Percentiles rank a stretch among this genome's conserved stretches.
These are phyloP conservation scores for Lentinula detonsa DNA, from an alignment of 768 basidiomycete genomes.

Conservation along the genomic window DNA sequence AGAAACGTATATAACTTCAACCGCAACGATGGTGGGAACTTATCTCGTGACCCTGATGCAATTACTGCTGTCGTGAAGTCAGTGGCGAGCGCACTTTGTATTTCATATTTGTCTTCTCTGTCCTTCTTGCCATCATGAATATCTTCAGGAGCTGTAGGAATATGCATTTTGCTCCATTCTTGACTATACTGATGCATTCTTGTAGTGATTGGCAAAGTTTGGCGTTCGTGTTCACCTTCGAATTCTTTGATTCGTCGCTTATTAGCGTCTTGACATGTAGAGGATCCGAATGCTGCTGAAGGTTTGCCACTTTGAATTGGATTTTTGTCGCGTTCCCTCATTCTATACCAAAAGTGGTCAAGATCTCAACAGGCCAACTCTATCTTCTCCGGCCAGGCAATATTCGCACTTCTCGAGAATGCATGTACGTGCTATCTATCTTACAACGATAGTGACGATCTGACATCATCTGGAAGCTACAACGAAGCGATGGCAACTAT, in stretches of 20 bases:
- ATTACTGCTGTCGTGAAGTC: neutral
- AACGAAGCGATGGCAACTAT: slow-evolving; percentile 95
- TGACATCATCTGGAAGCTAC: slow-evolving; percentile 48
- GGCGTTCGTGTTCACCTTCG: slow-evolving; percentile 60
- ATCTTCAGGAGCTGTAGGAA: slow-evolving; percentile 76
- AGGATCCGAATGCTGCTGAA: slow-evolving; percentile 92
- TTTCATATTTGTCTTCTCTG: neutral
- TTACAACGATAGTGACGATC: slow-evolving; percentile 1
- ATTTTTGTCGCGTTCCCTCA: neutral
- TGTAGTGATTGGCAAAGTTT: slow-evolving; percentile 85
- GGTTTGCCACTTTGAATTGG: neutral
- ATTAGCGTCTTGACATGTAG: slow-evolving; percentile 37
- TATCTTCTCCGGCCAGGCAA: slow-evolving; percentile 89
- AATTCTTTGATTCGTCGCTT: slow-evolving; percentile 11
- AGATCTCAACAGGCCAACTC: slow-evolving; percentile 87
- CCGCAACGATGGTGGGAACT: neutral
- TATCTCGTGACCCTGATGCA: neutral
- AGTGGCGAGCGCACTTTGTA: slow-evolving; percentile 1
- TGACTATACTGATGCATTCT: slow-evolving; percentile 14
- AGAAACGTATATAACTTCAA: no score
- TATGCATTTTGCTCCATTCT: slow-evolving; percentile 7
- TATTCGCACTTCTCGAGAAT: slow-evolving; percentile 88
- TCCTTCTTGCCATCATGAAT: slow-evolving; percentile 52
- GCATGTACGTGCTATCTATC: slow-evolving; percentile 69
- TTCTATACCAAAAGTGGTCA: slow-evolving; percentile 50